These are phyloP conservation scores for Lachnellula subtilissima DNA, from an alignment of 2,329 filamentous ascomycete species.

Conservation along the genomic window DNA sequence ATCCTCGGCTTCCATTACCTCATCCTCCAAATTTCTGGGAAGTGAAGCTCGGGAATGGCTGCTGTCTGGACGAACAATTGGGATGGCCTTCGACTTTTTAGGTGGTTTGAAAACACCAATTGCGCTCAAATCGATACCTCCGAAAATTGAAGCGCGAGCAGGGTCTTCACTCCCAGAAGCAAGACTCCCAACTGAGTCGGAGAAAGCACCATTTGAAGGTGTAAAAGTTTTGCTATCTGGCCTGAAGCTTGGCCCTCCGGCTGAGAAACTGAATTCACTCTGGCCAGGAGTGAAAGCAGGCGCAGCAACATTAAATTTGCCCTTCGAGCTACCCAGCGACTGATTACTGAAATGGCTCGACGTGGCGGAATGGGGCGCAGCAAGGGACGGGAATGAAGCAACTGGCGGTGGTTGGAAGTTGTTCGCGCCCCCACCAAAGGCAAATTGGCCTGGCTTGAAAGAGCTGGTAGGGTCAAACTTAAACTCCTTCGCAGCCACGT, in stretches of 20 bases:
- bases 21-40: constrained; percentile 32
- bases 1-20: constrained; percentile 50
- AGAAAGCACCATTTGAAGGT: constrained; percentile 45
- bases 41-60: constrained; percentile 31
- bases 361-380: constrained; percentile 35
- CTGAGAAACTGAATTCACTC: constrained; percentile 64
- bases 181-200: constrained; percentile 44
- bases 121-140: constrained; percentile 59
- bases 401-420: constrained; percentile 43
- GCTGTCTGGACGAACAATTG: constrained; percentile 66
- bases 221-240: constrained; percentile 75
- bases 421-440: constrained; percentile 38
- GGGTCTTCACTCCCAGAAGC: constrained; percentile 40
- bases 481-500: constrained; percentile 86
- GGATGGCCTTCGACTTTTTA: constrained; percentile 77
- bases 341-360: constrained; percentile 26
- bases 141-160: constrained; percentile 54
- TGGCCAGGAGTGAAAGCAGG: constrained; percentile 66
- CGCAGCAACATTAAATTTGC: constrained; percentile 64
- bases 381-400: constrained; percentile 18
- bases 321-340: constrained; percentile 24
- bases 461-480: constrained; percentile 56
- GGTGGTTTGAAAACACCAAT: constrained; percentile 59
- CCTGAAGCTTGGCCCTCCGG: constrained; percentile 63
- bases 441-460: constrained; percentile 48